phyloP scores from a whole-genome alignment of 495 filamentous ascomycete species.

The Emericellopsis terricola region DNA sequence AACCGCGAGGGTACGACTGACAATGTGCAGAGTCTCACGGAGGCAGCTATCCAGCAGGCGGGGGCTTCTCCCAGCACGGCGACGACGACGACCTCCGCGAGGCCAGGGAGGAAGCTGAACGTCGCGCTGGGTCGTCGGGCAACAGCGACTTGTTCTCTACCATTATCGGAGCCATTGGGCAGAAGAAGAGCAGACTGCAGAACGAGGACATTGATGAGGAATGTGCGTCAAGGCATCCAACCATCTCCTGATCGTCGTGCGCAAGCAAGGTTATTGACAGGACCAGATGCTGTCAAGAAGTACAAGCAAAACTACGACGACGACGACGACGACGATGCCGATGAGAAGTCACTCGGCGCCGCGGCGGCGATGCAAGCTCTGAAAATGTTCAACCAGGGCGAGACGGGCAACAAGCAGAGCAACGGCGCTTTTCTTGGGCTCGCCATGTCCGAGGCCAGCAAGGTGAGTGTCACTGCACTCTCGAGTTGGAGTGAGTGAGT shows the following conservation, averaged over 20 bases:
- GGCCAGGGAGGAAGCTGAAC: conserved; percentile 31
- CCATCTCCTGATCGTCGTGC: neutral
- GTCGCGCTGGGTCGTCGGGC: conserved; percentile 28
- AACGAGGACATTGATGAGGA: conserved; percentile 44
- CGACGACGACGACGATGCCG: conserved; percentile 16
- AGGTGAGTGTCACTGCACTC: conserved; percentile 12
- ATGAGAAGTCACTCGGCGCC: conserved; percentile 28
- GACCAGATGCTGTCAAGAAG: conserved; percentile 30
- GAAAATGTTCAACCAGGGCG: conserved; percentile 39
- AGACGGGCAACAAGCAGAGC: conserved; percentile 11
- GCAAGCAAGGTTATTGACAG: no score
- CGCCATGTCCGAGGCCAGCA: conserved; percentile 33
- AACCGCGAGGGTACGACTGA: no score
- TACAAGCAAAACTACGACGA: conserved; percentile 35
- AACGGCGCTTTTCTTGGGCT: conserved; percentile 30
- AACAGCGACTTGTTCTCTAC: conserved; percentile 30
- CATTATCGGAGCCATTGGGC: conserved; percentile 26
- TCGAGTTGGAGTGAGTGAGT: no score
- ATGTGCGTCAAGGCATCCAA: conserved; percentile 13
- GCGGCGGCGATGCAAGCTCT: conserved; percentile 52
- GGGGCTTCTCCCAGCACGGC: conserved; percentile 13
- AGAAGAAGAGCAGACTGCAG: conserved; percentile 28
- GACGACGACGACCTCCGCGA: conserved; percentile 28
- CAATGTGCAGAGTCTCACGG: conserved; percentile 1
- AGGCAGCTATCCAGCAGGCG: conserved; percentile 9